Percentiles rank a stretch among this genome's conserved stretches.
Conservation (phyloP, 2,329 filamentous ascomycete genomes). For the Trichoderma sp. region DNA sequence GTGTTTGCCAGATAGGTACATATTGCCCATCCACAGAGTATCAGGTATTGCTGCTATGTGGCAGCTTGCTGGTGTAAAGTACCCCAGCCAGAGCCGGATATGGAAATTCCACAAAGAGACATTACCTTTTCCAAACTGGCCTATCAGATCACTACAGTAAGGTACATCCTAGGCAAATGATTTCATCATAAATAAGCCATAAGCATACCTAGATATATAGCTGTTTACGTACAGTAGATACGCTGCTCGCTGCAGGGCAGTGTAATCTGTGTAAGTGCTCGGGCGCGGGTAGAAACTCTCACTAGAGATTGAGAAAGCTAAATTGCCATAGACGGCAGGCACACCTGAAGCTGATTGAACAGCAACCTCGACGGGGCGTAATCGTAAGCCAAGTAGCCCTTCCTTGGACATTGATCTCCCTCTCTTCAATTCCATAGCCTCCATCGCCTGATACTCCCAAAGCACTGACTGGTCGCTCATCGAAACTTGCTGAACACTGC, state of each 20-base stretch:
- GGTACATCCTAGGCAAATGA: background rate
- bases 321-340: background rate
- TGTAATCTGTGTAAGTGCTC: background rate
- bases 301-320: background rate
- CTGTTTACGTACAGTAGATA: background rate
- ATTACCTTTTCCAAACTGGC: background rate
- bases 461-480: background rate
- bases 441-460: background rate
- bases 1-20: too few relatives aligned
- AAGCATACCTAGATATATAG: background rate
- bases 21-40: background rate
- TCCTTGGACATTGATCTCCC: background rate
- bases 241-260: background rate
- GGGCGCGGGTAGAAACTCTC: background rate
- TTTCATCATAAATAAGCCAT: background rate
- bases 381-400: background rate
- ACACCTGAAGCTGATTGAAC: background rate
- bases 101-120: background rate
- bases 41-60: background rate
- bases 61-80: background rate
- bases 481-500: background rate
- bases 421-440: background rate
- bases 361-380: background rate
- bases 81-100: background rate
- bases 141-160: background rate